Evolutionary conservation across 2,329 filamentous ascomycete species (phyloP), one percentile per base, ranked within the genome.

Genomic region (Phoma sp.): DNA sequence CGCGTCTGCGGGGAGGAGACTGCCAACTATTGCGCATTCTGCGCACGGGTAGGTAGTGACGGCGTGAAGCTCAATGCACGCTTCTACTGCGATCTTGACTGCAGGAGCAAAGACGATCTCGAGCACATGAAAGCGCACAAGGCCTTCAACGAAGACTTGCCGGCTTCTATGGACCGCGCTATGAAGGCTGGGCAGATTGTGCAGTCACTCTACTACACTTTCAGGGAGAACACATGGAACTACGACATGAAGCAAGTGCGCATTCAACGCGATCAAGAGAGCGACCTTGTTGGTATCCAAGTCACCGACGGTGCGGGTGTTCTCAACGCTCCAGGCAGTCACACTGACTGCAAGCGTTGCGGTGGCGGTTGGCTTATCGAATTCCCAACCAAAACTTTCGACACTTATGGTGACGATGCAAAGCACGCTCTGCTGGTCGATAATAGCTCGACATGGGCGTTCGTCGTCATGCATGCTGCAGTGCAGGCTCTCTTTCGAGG

Each of bases 141-240:
- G 45, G 35, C 25, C 27, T 4, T 35, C n/a, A 18, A 25, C 5
- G 23, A 29, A 30, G 23, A 11, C 45, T 25, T 27, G 22, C 38
- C 45, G 7, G n/a, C n/a, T 6, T 47, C 30, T 22, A 52, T 49
- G 45, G 52, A 47, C 13, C 40, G 41, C 30, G 58, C 58, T 2
- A 36, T 51, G 24, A 45, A 37, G n/a, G 60, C 57, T 9, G 59
- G 59, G 32, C 39, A 54, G 22, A 40, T 59, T 25, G 58, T 46
- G n/a, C 55, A 59, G 38, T 30, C 24, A 11, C 35, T 64, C 4
- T 62, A 62, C 45, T 55, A 56, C 39, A 10, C 49, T 1, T 59
- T 62, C 39, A 23, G 59, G 33, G 50, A 62, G 37, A 41, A 55
- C 30, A 64, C 61, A 1, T 64, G 61, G 59, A 43, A 52, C 10